Evolutionary conservation across 2,329 filamentous ascomycete genomes (phyloP), one percentile per base, ranked within the genome.

Genomic region (Juglanconis sp.): DNA sequence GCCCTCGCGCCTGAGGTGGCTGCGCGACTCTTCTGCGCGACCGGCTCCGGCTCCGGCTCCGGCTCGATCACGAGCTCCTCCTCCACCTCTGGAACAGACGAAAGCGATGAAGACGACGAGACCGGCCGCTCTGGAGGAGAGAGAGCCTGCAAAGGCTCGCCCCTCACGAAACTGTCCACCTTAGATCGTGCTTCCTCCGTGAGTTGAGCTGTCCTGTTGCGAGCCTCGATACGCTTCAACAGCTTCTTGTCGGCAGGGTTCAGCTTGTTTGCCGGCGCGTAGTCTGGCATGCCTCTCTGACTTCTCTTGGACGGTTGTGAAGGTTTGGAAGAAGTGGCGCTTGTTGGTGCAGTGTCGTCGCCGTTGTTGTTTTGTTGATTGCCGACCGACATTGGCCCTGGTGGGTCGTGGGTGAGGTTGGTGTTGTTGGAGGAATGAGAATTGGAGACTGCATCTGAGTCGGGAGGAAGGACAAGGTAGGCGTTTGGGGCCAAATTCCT

Each of bases 1-100:
- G 78, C 73, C 53, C 80, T 74, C 52, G 71, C 74, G 63, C 69
- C 75, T 62, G 69, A 69, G 50, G 36, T 30, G 15, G 35, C n/a
- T 13, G 36, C 49, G 30, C 61, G 56, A 17, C 40, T 42, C 36
- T 52, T 42, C 34, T 36, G 42, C n/a, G 54, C 47, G 44, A 47
- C 52, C 11, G 38, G 38, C 47, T 59, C 42, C 11, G 54, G 53
- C 47, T 56, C 49, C 7, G 42, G 53, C 34, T 64, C 60, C 1
- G 34, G 42, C 34, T 53, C 66, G 47, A 65, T 63, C 53, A 66
- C 57, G 15, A 24, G 24, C 24, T 24, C 24, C 24, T 67, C 65
- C 52, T 66, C 64, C 44, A 66, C 62, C 30, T 68, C 64, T 47
- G 61, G 57, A 15, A 62, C 58, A 36, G 61, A 62, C 30, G 64